Evolutionary conservation across 768 basidiomycete genomes (phyloP), one percentile per base, ranked within the genome.

Genomic region (Piloderma croceum): DNA sequence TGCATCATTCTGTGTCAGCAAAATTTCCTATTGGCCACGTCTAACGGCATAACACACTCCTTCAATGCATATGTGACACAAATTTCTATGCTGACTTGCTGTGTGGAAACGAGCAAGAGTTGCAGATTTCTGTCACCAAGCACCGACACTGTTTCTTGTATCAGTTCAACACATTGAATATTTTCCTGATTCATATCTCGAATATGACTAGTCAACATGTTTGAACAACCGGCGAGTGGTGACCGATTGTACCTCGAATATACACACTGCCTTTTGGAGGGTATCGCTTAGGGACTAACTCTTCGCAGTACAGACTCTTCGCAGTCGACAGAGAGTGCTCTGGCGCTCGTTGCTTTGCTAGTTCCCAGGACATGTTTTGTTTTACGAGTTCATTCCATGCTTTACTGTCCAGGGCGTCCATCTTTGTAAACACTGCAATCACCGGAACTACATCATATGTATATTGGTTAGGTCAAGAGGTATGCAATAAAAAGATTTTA

Each of bases 21-120:
- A n/a, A n/a, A n/a, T n/a, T n/a, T n/a, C n/a, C n/a, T n/a, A n/a
- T n/a, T n/a, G n/a, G n/a, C n/a, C n/a, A n/a, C n/a, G n/a, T n/a
- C n/a, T n/a, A n/a, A n/a, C n/a, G n/a, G n/a, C n/a, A n/a, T 38
- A 45, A 29, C 27, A 29, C 9, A 15, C 27, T 29, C 10, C 15
- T 15, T 29, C 9, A 15, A 9, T 9, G 27, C 27, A 15, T 29
- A 29, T 29, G 9, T 15, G 9, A 29, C 15, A 29, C 27, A 29
- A 15, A 29, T 29, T 15, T 29, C 15, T 29, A 29, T 29, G 27
- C 15, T 29, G 27, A 29, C 15, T 29, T 9, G 9, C 27, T 29
- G 27, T 15, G 15, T 15, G 9, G 27, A 29, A 15, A 29, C 27
- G 15, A 29, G 15, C 15, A 29, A 15, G 10, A 29, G 27, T 29